Evolutionary conservation across 2,329 filamentous ascomycete genomes (phyloP).

Genomic region (Diaporthe ampelina): DNA sequence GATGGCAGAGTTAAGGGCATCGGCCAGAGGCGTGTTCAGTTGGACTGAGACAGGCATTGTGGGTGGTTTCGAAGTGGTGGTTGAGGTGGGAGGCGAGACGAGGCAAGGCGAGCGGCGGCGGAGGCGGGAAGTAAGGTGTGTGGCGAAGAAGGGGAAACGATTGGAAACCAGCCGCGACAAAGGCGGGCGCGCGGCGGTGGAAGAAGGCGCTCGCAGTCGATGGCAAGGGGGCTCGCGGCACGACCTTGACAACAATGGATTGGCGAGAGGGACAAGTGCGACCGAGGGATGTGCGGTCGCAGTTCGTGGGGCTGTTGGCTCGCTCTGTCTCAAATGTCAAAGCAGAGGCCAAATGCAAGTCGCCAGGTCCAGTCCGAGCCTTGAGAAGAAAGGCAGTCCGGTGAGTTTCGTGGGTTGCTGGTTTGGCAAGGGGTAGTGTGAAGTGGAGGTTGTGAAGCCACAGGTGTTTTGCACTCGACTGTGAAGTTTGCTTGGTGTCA

Average conservation of each 20-base stretch:
- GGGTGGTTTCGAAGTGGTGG: slow-evolving; percentile 18
- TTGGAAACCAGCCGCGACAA: slow-evolving; percentile 28
- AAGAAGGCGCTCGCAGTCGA: slow-evolving; percentile 3
- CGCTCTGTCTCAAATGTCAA: slow-evolving; percentile 14
- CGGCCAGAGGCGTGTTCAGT: slow-evolving; percentile 85
- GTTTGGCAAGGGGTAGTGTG: not conserved
- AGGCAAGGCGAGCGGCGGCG: not conserved
- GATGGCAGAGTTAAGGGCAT: slow-evolving; percentile 85
- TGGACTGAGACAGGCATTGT: slow-evolving; percentile 84
- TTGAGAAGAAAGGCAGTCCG: slow-evolving; percentile 10
- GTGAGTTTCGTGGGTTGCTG: slow-evolving; percentile 6
- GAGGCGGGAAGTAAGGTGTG: not conserved
- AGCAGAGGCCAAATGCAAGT: slow-evolving; percentile 8
- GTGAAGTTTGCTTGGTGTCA: slow-evolving; percentile 36
- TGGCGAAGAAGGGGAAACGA: slow-evolving; percentile 6
- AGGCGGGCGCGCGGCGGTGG: slow-evolving; percentile 16
- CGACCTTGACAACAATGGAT: slow-evolving; percentile 37
- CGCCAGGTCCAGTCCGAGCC: slow-evolving; percentile 20
- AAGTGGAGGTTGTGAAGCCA: slow-evolving; percentile 8
- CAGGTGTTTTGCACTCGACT: slow-evolving; percentile 33
- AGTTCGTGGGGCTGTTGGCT: not conserved
- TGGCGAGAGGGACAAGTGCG: not conserved
- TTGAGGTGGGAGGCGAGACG: slow-evolving; percentile 1
- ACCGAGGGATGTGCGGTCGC: not conserved
- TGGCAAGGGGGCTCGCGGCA: slow-evolving; percentile 8